Base-by-base conservation (phyloP, 495 filamentous ascomycete species). In the Tuber brumale region DNA sequence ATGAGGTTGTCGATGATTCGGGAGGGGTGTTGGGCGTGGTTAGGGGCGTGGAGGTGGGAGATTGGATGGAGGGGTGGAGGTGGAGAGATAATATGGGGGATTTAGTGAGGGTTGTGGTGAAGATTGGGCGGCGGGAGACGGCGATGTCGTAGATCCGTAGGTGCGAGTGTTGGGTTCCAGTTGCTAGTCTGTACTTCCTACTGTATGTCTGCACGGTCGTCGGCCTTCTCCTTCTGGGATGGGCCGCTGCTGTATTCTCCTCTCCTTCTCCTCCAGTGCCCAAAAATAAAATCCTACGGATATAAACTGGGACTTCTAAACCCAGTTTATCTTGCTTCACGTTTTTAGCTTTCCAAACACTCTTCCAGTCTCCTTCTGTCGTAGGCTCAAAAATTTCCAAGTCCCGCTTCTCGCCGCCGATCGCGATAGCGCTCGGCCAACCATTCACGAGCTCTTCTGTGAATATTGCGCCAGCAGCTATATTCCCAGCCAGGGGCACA, bases 291-390 rank as follows among this genome's bases (percentile, higher is more conserved):
- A 82, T 75, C 35, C 77, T 72, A 3, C 70, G 57, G n/a, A 76
- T 42, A 76, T 81, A 81, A 31, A 82, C 21, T 31, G 77, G 81
- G 21, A 82, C 76, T 73, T 82, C 81, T 0, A 82, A 75, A 12
- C 80, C 80, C 19, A 82, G 70, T 61, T 77, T 79, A 42, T 78
- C 72, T 31, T 72, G 70, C 51, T 82, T 82, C 18, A 82, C 80
- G 8, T 82, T 82, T 66, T 81, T 80, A 21, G 76, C 76, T 43
- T 82, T 82, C 81, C 81, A 82, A 8, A 76, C 72, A 4, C 72
- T 71, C 39, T 44, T 70, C 80, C 80, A 82, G 6, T 27, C 39
- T 18, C 72, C 72, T 35, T 61, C 19, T 31, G 71, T 48, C 6
- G 74, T 70, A 16, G 76, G 70, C n/a, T 79, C 80, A 70, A 78